Base-by-base conservation (phyloP, 1,139 yeast species). In the Debaryomyces fabryi region DNA sequence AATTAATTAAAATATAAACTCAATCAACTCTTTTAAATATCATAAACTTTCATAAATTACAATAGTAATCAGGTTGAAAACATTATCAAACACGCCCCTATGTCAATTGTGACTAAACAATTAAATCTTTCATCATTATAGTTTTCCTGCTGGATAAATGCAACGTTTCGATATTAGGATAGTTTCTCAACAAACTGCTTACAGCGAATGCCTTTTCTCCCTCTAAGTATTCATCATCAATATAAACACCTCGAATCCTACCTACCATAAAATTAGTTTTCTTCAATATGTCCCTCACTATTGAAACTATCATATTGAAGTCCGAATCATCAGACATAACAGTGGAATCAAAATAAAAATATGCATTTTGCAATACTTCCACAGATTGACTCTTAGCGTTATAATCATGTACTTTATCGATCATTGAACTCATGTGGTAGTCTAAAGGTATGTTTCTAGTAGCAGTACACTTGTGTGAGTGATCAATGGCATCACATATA, bases 281-380 rank as follows among this genome's bases (percentile, higher is more conserved):
- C 53, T 71, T 69, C 50, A 72, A 61, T 10, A 72, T 66, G 56
- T 71, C 76, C 49, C 63, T 66, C 20, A 72, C 71, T 34, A 72
- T 64, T 25, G 70, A 60, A 6, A 69, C 67, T 15, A 72, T 53
- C 39, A 65, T 62, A 47, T 65, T 63, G 58, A 71, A 70, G 29
- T 40, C 43, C 20, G 47, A 50, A 39, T 51, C 21, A 48, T 52
- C 59, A 15, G 60, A 58, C 4, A 70, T 36, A 16, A 43, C 61
- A 9, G 69, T 52, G 1, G 70, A 59, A 52, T 71, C 76, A 51
- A 71, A 70, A 53, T 71, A 72, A 46, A 70, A 67, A 58, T 62
- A 71, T 35, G 66, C 71, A 57, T 67, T 65, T 47, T 60, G 62
- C 24, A 65, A 52, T 24, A 30, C 42, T 37, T 52, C 52, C 16